Percentiles rank a stretch among this genome's conserved stretches.
Evolutionary conservation across 2,329 filamentous ascomycete species (phyloP).

Genomic region (Penicillium italicum): DNA sequence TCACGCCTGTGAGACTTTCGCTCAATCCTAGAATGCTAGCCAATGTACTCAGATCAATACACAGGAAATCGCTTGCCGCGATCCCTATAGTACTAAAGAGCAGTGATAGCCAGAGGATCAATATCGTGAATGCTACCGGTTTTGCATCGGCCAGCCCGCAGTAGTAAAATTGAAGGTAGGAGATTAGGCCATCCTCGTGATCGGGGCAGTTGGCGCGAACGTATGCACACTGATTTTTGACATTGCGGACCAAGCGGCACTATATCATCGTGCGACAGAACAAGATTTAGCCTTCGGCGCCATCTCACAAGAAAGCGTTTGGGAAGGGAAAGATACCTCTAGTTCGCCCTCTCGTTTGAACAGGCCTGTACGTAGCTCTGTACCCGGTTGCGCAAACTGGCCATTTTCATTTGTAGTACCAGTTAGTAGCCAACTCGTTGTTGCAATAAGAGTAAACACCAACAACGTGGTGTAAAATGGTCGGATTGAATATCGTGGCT

Average conservation of each 20-base stretch:
- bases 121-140: constrained; percentile 71
- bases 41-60: constrained; percentile 92
- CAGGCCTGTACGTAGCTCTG: constrained; percentile 11
- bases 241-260: constrained; percentile 76
- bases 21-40: constrained; percentile 85
- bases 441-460: constrained; percentile 33
- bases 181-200: constrained; percentile 83
- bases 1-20: constrained; percentile 93
- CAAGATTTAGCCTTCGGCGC: constrained; percentile 12
- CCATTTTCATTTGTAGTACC: constrained; percentile 8
- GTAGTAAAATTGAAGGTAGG: constrained; percentile 89
- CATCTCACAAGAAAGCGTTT: constrained; percentile 5
- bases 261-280: constrained; percentile 35
- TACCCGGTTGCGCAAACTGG: neutral
- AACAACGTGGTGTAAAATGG: constrained; percentile 48
- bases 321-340: constrained; percentile 25
- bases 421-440: constrained; percentile 28
- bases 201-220: constrained; percentile 77
- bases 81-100: constrained; percentile 97
- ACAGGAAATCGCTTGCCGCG: constrained; percentile 97
- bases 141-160: constrained; percentile 67
- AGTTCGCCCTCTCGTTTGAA: constrained; percentile 22
- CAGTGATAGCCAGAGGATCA: constrained; percentile 79
- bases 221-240: constrained; percentile 80
- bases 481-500: constrained; percentile 41